A percentile compares a stretch with the other conserved stretches of the same genome.
phyloP scores from a whole-genome alignment of 2,329 filamentous ascomycete genomes.

The Periconia sp. region DNA sequence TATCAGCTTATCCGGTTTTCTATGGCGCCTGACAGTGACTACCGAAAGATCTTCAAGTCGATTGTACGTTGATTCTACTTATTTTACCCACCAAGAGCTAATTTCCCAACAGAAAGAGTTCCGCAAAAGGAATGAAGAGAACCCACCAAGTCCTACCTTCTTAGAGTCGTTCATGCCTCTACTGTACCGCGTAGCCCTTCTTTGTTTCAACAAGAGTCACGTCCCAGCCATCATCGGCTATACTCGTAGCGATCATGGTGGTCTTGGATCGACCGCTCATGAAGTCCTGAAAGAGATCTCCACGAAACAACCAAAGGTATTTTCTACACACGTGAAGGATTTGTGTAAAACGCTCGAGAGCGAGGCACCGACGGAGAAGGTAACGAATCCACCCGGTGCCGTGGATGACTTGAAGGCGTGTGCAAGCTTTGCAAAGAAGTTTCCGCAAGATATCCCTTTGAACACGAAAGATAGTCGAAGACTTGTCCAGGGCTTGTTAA shows the following conservation, averaged over 20 bases:
- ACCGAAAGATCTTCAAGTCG: slow-evolving; percentile 84
- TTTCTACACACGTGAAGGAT: slow-evolving; percentile 89
- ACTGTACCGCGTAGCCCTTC: slow-evolving; percentile 77
- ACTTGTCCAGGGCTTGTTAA: slow-evolving; percentile 77
- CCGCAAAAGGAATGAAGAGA: slow-evolving; percentile 74
- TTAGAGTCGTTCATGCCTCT: slow-evolving; percentile 81
- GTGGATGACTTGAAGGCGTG: slow-evolving; percentile 93
- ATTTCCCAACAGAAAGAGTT: slow-evolving; percentile 66
- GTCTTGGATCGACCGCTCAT: slow-evolving; percentile 76
- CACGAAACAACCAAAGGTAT: slow-evolving; percentile 81
- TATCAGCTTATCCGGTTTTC: slow-evolving; percentile 89
- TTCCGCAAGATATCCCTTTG: slow-evolving; percentile 76
- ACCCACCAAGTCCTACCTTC: slow-evolving; percentile 61
- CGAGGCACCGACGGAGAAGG: slow-evolving; percentile 71
- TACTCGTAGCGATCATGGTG: slow-evolving; percentile 79
- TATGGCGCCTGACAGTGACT: slow-evolving; percentile 83
- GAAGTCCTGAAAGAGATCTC: slow-evolving; percentile 93
- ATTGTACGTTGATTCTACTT: slow-evolving; percentile 50
- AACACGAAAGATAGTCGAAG: slow-evolving; percentile 63
- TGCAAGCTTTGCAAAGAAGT: slow-evolving; percentile 84
- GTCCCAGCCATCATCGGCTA: slow-evolving; percentile 86
- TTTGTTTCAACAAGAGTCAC: slow-evolving; percentile 94
- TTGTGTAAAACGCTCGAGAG: slow-evolving; percentile 84
- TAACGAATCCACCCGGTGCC: slow-evolving; percentile 70
- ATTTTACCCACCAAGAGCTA: slow-evolving; percentile 4